Evolutionary conservation across 1,139 yeast species (phyloP).

Genomic region (Saccharomyces hybrid): DNA sequence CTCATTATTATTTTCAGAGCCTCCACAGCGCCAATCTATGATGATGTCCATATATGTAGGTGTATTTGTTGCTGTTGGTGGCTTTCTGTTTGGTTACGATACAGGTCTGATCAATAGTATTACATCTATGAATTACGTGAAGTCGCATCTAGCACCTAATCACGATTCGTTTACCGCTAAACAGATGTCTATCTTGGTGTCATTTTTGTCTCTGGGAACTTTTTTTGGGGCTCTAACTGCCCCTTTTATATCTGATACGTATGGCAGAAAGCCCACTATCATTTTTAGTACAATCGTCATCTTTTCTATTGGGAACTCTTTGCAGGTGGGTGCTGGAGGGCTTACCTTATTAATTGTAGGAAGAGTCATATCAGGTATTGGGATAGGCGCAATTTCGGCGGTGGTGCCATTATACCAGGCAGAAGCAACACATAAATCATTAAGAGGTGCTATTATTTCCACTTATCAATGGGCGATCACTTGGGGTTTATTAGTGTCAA

Average conservation of each 20-base stretch:
- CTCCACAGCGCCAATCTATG: slow-evolving; percentile 42
- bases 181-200: slow-evolving; percentile 63
- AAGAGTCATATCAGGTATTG: slow-evolving; percentile 60
- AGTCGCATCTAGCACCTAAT: slow-evolving; percentile 44
- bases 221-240: slow-evolving; percentile 69
- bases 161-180: slow-evolving; percentile 43
- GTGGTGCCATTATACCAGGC: slow-evolving; percentile 71
- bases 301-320: slow-evolving; percentile 49
- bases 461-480: slow-evolving; percentile 86
- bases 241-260: slow-evolving; percentile 56
- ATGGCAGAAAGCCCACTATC: slow-evolving; percentile 39
- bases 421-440: slow-evolving; percentile 72
- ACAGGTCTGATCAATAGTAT: slow-evolving; percentile 73
- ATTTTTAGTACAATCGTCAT: slow-evolving; percentile 26
- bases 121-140: slow-evolving; percentile 61
- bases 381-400: slow-evolving; percentile 50
- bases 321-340: slow-evolving; percentile 51
- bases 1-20: slow-evolving; percentile 18
- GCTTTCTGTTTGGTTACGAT: slow-evolving; percentile 76
- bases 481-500: slow-evolving; percentile 71
- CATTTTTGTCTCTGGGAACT: slow-evolving; percentile 67
- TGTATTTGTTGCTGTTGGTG: slow-evolving; percentile 71
- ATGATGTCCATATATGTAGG: slow-evolving; percentile 62
- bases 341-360: slow-evolving; percentile 50
- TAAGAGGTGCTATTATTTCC: slow-evolving; percentile 74